A percentile compares a stretch with the other conserved stretches of the same genome.
These are phyloP conservation scores for Paracamarosporium sp. DNA, from an alignment of 2,329 filamentous ascomycete genomes.

Conservation along the genomic window DNA sequence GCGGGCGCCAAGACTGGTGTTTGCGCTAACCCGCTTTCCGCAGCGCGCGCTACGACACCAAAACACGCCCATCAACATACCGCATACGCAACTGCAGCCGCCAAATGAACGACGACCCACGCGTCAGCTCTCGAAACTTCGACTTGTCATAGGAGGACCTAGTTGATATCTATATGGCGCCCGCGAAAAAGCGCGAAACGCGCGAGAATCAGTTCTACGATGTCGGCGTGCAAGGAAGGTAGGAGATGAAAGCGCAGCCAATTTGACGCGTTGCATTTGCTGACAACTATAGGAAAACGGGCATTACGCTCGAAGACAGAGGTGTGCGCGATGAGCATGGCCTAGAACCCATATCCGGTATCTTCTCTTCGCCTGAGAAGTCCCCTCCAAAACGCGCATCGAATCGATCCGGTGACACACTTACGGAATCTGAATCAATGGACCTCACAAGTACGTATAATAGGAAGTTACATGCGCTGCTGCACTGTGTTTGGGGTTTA, in stretches of 20 bases:
- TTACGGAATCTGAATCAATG: slow-evolving; percentile 65
- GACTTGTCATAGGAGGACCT: background rate
- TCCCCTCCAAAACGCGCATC: slow-evolving; percentile 51
- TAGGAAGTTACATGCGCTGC: background rate
- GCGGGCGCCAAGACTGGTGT: background rate
- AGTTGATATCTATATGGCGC: slow-evolving; percentile 34
- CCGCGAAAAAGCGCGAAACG: slow-evolving; percentile 43
- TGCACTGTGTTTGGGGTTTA: background rate
- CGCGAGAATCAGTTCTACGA: slow-evolving; percentile 50
- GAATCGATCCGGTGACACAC: slow-evolving; percentile 49
- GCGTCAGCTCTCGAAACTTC: slow-evolving; percentile 17
- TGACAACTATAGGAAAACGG: slow-evolving; percentile 76
- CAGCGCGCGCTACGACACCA: slow-evolving; percentile 1
- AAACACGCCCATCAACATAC: slow-evolving; percentile 18
- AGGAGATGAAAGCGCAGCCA: slow-evolving; percentile 12
- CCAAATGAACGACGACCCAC: slow-evolving; percentile 21
- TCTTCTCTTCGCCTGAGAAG: slow-evolving; percentile 87
- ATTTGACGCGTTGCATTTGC: slow-evolving; percentile 18
- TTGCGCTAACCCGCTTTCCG: background rate
- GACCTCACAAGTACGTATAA: slow-evolving; percentile 65
- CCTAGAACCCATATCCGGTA: slow-evolving; percentile 83
- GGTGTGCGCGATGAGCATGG: slow-evolving; percentile 89
- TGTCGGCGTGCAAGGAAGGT: slow-evolving; percentile 49
- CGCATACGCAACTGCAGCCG: slow-evolving; percentile 12
- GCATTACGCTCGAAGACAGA: slow-evolving; percentile 77